Base-by-base conservation (phyloP, 2,329 filamentous ascomycete species). In the Fusarium scirpi region DNA sequence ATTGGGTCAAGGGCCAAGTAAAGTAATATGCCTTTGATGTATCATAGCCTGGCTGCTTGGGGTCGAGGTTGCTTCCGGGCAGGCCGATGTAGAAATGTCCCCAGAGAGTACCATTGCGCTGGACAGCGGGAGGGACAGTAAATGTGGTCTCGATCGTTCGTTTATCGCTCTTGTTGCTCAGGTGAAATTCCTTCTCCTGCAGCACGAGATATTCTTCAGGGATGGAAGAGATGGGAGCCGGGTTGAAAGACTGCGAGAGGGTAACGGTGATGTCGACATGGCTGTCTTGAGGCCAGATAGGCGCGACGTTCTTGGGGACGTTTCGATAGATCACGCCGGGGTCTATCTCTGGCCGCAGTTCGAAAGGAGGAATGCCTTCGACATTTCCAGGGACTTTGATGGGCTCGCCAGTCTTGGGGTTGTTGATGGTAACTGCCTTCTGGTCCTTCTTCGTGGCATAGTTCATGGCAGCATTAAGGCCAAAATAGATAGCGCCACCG, bases 21-120 rank as follows among this genome's bases (percentile, higher is more conserved):
- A 97, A 97, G 78, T 97, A 90, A 76, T 94, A 94, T 5, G 96
- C 94, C 65, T 89, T 91, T 11, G 87, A 86, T 0, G 89, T 83
- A 78, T 97, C 92, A 79, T 93, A 99, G 62, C 85, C 86, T 1
- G 89, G 84, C 59, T 89, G 86, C 12, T 86, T 86, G 5, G 95
- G 95, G 76, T 98, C 95, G 32, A 97, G 83, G 59, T 88, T 85
- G 63, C 89, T 88, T 56, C 94, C 95, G 12, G 90, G 83, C 70
- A 97, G 88, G 13, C 90, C 93, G 65, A 98, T 84, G 76, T 94
- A 97, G 81, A 98, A 97, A 80, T 99, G 96, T 4, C 93, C 95
- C 90, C 93, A 98, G 12, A 99, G 87, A 2, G 95, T 98, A 34
- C 93, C 94, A 78, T 98, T 98, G 72, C 94, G 87, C 84, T 98